Percentiles rank a stretch among this genome's conserved stretches.
These are phyloP conservation scores for Aspergillus sclerotiicarbonarius DNA, from an alignment of 495 filamentous ascomycete species.

Conservation along the genomic window DNA sequence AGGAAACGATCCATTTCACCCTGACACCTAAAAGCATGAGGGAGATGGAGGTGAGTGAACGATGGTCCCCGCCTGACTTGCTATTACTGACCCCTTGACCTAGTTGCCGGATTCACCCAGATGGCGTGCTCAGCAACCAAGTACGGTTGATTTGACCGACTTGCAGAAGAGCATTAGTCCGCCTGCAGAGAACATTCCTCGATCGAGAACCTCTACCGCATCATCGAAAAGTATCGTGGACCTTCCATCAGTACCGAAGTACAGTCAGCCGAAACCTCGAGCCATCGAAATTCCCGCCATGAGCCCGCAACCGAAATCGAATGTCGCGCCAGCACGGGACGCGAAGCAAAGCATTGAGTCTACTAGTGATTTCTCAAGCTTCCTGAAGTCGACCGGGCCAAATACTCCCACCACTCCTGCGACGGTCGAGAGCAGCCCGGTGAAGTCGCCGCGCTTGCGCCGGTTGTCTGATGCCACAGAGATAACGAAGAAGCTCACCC, in stretches of 20 bases:
- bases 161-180: constrained; percentile 38
- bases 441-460: constrained; percentile 10
- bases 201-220: constrained; percentile 22
- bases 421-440: constrained; percentile 1
- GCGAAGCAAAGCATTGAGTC: constrained; percentile 63
- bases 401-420: constrained; percentile 7
- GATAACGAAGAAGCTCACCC: constrained; percentile 18
- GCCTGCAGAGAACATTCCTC: constrained; percentile 23
- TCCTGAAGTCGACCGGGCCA: constrained; percentile 81
- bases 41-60: constrained; percentile 68
- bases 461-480: constrained; percentile 22
- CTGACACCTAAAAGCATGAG: constrained; percentile 87
- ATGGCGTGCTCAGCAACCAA: constrained; percentile 32
- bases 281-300: constrained; percentile 29
- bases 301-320: constrained; percentile 29
- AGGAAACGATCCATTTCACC: constrained; percentile 90
- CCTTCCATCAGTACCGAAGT: constrained; percentile 15
- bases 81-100: constrained; percentile 12
- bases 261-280: constrained; percentile 27
- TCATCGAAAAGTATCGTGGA: constrained; percentile 26
- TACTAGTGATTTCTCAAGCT: constrained; percentile 53
- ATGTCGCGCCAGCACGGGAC: constrained; percentile 58
- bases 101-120: constrained; percentile 44
- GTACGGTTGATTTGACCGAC: constrained; percentile 37
- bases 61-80: not conserved